These are phyloP conservation scores for Cryphonectria naterciae DNA, from an alignment of 2,329 filamentous ascomycete genomes.

Conservation along the genomic window DNA sequence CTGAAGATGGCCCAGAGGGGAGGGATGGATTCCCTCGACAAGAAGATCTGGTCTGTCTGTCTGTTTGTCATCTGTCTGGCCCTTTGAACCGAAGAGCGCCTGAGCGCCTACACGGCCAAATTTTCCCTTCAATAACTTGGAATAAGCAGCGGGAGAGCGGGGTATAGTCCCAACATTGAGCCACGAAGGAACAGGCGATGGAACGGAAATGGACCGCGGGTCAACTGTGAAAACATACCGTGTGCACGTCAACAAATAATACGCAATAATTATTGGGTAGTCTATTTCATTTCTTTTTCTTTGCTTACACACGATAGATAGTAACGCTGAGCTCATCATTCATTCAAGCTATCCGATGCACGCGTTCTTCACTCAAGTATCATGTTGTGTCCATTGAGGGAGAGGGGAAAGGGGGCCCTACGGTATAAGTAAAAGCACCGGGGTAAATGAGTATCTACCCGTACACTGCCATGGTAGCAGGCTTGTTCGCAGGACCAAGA, in stretches of 20 bases:
- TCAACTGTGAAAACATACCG: background rate
- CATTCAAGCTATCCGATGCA: background rate
- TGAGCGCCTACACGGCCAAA: background rate
- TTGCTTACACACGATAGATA: background rate
- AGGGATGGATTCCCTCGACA: background rate
- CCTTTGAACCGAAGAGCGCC: background rate
- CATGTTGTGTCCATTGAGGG: too few species aligned
- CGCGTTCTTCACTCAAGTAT: background rate
- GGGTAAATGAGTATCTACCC: background rate
- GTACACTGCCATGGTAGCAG: background rate
- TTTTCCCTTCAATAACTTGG: background rate
- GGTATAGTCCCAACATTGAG: background rate
- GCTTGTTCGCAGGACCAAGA: background rate
- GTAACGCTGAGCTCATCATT: background rate
- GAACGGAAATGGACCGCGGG: background rate
- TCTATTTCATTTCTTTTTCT: too few species aligned
- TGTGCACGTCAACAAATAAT: background rate
- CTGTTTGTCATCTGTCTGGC: too few species aligned
- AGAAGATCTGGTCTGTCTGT: background rate
- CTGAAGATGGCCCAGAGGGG: background rate
- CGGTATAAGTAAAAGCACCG: background rate
- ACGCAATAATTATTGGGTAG: background rate
- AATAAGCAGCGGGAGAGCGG: background rate
- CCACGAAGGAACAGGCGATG: conserved; percentile 8
- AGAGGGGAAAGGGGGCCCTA: too few species aligned